Evolutionary conservation across 202 grass and related monocot genomes (phyloP), one percentile per base, ranked within the genome.

Genomic region (Schoenoplectus tabernaemontani): DNA sequence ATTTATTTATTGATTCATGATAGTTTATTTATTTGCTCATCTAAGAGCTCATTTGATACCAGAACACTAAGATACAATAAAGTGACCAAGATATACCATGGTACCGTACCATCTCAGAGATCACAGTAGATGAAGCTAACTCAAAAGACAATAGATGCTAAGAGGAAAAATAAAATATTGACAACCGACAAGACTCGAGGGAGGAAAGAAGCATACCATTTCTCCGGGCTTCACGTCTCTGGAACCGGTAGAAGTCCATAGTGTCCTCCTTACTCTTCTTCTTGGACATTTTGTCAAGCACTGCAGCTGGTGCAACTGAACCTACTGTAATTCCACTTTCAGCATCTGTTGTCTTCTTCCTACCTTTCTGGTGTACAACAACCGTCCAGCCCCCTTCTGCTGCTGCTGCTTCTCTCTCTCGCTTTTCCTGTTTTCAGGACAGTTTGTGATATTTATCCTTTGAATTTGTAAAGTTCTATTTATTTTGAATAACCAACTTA

Each of bases 371-470:
- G 90, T 95, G 90, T 60, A 82, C 79, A 59, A 99, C 96, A 59
- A 99, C 96, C n/a, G 96, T 99, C 96, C 96, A 99, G 79, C 96
- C 96, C 53, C 88, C 96, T 86, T 89, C 88, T 39, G 91, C 88
- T 7, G 81, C 83, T 0, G 33, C 71, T 76, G 82, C 88, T 85
- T 99, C 96, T 84, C 71, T 86, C 83, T 95, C 92, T 89, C 89
- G 92, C 66, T 81, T 99, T 85, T 95, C 96, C 96, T 99, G 75
- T 84, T 83, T n/a, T 65, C 42, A 72, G 41, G 5, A 72, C 23
- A 72, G 30, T 72, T 72, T 72, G 39, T 72, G 11, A 72, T 50
- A 9, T 9, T 51, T 17, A 74, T 34, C 54, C 24, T 74, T 74
- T 11, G n/a, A 34, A 53, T 74, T 53, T n/a, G 26, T 74, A 74